phyloP scores from a whole-genome alignment of 805 yeast species.

The Millerago galiae region DNA sequence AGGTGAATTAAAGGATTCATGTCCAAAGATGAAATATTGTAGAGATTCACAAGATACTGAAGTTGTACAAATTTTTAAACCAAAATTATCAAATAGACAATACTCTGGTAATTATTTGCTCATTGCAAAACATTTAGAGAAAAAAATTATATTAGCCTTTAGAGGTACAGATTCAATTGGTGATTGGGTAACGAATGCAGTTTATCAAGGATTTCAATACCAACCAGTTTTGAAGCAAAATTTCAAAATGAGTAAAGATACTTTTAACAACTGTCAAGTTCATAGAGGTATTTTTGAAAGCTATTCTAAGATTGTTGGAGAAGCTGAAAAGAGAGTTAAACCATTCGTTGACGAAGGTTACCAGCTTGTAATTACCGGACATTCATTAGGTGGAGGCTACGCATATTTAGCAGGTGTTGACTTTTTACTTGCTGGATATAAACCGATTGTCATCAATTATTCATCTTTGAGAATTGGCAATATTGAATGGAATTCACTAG shows the following conservation, averaged over 20 bases:
- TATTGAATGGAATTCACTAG: constrained; percentile 39
- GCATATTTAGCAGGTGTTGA: constrained; percentile 61
- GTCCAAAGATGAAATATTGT: constrained; percentile 12
- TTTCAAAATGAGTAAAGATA: not conserved
- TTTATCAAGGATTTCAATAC: constrained; percentile 1
- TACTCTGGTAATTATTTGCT: constrained; percentile 7
- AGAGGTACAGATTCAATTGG: constrained; percentile 5
- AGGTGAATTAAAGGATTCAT: constrained; percentile 10
- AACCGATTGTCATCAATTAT: constrained; percentile 50
- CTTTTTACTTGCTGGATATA: constrained; percentile 43
- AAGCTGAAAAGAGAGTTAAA: constrained; percentile 28
- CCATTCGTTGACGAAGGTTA: constrained; percentile 37
- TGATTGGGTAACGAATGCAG: constrained; percentile 5
- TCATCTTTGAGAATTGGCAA: constrained; percentile 68
- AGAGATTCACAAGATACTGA: not conserved
- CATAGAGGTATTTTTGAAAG: not conserved
- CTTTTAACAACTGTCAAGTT: not conserved
- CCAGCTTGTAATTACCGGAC: constrained; percentile 54
- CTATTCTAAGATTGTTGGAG: not conserved
- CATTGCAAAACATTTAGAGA: constrained; percentile 1
- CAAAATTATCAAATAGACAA: not conserved
- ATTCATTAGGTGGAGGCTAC: constrained; percentile 72
- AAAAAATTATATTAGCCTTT: not conserved
- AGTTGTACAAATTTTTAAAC: not conserved
- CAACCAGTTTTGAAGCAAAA: not conserved